Percentiles rank a stretch among this genome's conserved stretches.
These are phyloP conservation scores for Wickerhamiella azyma DNA, from an alignment of 805 yeast genomes.

Conservation along the genomic window DNA sequence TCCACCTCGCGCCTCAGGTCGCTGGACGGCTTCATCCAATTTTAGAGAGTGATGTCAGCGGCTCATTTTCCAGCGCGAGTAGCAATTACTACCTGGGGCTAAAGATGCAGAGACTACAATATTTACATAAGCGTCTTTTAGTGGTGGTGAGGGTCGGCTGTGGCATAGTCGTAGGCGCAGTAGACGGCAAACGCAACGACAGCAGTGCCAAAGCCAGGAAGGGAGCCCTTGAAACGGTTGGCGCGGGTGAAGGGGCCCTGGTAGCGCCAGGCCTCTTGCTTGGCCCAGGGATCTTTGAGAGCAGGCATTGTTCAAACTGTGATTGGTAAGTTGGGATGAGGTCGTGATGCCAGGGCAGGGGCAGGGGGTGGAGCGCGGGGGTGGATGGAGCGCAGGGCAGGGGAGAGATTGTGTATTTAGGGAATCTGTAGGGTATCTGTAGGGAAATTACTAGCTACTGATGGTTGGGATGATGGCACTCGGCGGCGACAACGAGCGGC, in stretches of 20 bases:
- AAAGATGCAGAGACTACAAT: background rate
- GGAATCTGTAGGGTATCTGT: too few species aligned
- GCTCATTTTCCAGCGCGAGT: too few species aligned
- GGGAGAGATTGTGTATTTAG: too few species aligned
- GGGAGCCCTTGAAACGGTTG: constrained; percentile 53
- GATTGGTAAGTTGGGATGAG: background rate
- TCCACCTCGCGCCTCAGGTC: constrained; percentile 37
- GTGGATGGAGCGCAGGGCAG: too few species aligned
- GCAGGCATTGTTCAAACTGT: background rate
- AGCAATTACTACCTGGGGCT: too few species aligned
- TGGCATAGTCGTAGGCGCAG: constrained; percentile 40
- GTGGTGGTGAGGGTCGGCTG: constrained; percentile 16
- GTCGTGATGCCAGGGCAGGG: too few species aligned
- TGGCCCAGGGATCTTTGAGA: constrained; percentile 29
- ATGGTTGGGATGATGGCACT: too few species aligned
- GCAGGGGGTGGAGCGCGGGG: too few species aligned
- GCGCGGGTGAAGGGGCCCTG: constrained; percentile 64
- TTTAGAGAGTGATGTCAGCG: too few species aligned
- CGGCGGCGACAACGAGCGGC: too few species aligned
- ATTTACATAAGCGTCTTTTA: background rate
- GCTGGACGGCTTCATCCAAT: constrained; percentile 6
- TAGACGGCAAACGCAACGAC: constrained; percentile 59
- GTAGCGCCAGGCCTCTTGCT: constrained; percentile 78
- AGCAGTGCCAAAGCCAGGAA: constrained; percentile 75
- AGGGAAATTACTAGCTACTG: too few species aligned